Conservation (phyloP, 176 grass and related monocot genomes). For the Zoysia pacifica region DNA sequence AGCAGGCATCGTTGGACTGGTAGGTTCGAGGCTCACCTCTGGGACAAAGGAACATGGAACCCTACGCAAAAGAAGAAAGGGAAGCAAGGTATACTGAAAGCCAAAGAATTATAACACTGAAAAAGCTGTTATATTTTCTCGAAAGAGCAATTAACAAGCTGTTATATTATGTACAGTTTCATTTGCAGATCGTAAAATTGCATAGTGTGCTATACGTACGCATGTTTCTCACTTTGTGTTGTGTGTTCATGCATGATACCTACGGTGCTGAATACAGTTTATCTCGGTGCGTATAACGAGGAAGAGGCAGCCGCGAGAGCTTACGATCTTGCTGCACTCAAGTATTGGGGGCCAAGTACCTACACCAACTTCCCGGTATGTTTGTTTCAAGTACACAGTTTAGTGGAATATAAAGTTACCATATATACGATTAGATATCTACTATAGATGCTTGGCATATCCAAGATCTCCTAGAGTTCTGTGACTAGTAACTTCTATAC, state of each 20-base stretch:
- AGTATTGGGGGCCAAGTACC: conserved; percentile 71
- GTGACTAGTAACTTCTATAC: not conserved
- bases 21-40: conserved; percentile 70
- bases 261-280: conserved; percentile 39
- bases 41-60: conserved; percentile 80
- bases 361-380: conserved; percentile 67
- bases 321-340: conserved; percentile 67
- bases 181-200: not conserved
- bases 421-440: not conserved
- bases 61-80: conserved; percentile 77
- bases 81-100: conserved; percentile 49
- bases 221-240: not conserved
- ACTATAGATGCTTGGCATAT: not conserved
- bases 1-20: conserved; percentile 74
- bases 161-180: not conserved
- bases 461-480: not conserved
- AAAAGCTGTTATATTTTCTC: not conserved
- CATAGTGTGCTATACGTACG: not conserved
- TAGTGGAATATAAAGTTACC: not conserved
- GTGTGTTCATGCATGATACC: not conserved
- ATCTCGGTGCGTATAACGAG: conserved; percentile 68
- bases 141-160: too few relatives aligned
- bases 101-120: not conserved
- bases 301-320: conserved; percentile 75
- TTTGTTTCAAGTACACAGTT: not conserved